phyloP scores from a whole-genome alignment of 129 eudicot genomes.

The Helichrysum umbraculigerum region DNA sequence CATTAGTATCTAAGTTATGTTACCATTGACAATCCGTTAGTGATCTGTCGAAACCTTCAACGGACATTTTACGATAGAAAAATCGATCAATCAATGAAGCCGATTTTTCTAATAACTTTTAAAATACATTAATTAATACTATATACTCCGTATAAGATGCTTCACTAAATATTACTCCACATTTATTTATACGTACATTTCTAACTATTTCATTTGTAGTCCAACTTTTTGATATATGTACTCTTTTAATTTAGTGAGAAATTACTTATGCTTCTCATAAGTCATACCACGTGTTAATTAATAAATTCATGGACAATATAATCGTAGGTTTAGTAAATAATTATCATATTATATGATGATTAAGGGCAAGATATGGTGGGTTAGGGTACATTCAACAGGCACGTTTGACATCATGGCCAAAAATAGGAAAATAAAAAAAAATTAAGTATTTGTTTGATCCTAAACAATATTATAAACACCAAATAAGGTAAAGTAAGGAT shows the following conservation, averaged over 20 bases:
- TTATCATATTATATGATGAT: background rate
- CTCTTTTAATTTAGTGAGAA: too few species aligned
- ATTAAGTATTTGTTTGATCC: background rate
- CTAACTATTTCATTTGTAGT: background rate
- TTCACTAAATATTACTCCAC: too few species aligned
- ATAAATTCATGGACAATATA: background rate
- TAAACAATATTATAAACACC: conserved; percentile 16
- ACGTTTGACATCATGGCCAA: background rate
- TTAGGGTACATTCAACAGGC: conserved; percentile 6
- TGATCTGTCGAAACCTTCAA: too few species aligned
- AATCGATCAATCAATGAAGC: too few species aligned
- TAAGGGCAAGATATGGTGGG: background rate
- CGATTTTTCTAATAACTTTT: too few species aligned
- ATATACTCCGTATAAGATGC: too few species aligned
- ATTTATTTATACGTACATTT: background rate
- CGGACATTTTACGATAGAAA: too few species aligned
- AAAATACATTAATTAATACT: too few species aligned
- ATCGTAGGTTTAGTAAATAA: background rate
- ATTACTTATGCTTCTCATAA: background rate
- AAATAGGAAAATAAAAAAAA: background rate
- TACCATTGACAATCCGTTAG: too few species aligned
- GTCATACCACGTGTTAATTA: conserved; percentile 3
- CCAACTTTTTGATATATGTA: background rate
- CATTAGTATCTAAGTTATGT: too few species aligned
- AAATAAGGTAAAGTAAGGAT: conserved; percentile 35